Base-by-base conservation (phyloP, 306 rosid species). In the Begonia fuchsioides region DNA sequence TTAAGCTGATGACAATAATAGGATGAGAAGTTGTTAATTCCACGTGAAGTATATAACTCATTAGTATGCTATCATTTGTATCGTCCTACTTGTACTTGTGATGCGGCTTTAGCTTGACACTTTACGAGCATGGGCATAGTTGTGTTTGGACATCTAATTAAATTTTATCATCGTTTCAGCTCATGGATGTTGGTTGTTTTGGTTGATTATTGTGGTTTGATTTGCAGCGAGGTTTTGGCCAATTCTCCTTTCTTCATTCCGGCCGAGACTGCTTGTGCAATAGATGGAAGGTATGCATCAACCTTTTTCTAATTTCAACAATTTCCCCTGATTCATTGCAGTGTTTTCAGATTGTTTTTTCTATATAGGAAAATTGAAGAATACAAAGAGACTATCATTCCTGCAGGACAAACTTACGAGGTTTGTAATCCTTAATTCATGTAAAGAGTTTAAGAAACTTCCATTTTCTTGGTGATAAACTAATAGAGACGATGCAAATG, bases 231-330 rank as follows among this genome's bases (percentile, higher is more conserved):
- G 68, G 95, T 90, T 57, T 85, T 85, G 68, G 90, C 86, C 59
- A 79, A 81, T 64, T 62, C 98, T 6, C 98, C 98, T 15, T 90
- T 90, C 75, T 85, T 90, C 63, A 82, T 90, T 64, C 67, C 98
- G 47, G 98, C 98, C 49, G 98, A 90, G 49, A 81, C 51, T 64
- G 93, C 87, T 3, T 84, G 95, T 60, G 68, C 80, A 16, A 20
- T 69, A 66, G 79, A 88, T 15, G 68, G 17, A 59, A 62, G 94
- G 98, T 85, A 49, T 68, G 57, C 45, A 52, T 46, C 43, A 26
- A 43, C 12, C 13, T 1, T 41, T 13, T 59, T 50, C 15, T 11
- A 12, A n/a, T n/a, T 13, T 9, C 14, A 13, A 39, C 38, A 10
- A 38, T 40, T 39, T 53, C 18, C 55, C 45, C 32, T 35, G 44